A percentile compares a stretch with the other conserved stretches of the same genome.
phyloP scores from a whole-genome alignment of 495 filamentous ascomycete species.

The Aspergillus sclerotiicarbonarius region DNA sequence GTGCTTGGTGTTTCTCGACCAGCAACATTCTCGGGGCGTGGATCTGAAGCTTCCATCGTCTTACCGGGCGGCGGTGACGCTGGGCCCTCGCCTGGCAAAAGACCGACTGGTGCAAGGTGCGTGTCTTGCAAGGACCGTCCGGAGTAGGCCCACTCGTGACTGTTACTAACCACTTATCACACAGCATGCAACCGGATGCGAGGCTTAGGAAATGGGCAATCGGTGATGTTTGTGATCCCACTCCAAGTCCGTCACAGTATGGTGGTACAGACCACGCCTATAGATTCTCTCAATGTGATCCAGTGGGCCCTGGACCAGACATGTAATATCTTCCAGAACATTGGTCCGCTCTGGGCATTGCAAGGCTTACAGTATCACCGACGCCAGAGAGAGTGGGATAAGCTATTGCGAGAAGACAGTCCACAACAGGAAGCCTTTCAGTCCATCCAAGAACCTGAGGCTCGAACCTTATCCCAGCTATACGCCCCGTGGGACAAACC shows the following conservation, averaged over 20 bases:
- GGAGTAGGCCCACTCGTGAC: background rate
- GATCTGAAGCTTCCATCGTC: constrained; percentile 60
- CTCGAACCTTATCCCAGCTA: constrained; percentile 11
- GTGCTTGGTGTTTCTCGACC: constrained; percentile 63
- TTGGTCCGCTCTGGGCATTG: constrained; percentile 12
- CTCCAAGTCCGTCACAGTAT: constrained; percentile 38
- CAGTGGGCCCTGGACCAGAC: constrained; percentile 14
- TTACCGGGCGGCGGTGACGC: constrained; percentile 59
- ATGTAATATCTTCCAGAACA: constrained; percentile 8
- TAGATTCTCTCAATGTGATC: constrained; percentile 10
- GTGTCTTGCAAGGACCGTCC: background rate
- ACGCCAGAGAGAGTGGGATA: constrained; percentile 2
- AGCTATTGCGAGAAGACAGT: background rate
- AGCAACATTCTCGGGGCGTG: constrained; percentile 69
- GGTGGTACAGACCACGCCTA: background rate
- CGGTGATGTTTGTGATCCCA: constrained; percentile 52
- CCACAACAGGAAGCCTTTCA: background rate
- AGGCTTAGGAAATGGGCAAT: constrained; percentile 56
- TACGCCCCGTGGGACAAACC: constrained; percentile 12
- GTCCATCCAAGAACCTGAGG: constrained; percentile 16
- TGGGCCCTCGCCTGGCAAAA: constrained; percentile 63
- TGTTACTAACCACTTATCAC: background rate
- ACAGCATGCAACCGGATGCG: constrained; percentile 61
- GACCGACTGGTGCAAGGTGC: constrained; percentile 70
- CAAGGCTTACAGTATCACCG: constrained; percentile 14